Base-by-base conservation (phyloP, 163 green algal species). In the Scenedesmus sp. region DNA sequence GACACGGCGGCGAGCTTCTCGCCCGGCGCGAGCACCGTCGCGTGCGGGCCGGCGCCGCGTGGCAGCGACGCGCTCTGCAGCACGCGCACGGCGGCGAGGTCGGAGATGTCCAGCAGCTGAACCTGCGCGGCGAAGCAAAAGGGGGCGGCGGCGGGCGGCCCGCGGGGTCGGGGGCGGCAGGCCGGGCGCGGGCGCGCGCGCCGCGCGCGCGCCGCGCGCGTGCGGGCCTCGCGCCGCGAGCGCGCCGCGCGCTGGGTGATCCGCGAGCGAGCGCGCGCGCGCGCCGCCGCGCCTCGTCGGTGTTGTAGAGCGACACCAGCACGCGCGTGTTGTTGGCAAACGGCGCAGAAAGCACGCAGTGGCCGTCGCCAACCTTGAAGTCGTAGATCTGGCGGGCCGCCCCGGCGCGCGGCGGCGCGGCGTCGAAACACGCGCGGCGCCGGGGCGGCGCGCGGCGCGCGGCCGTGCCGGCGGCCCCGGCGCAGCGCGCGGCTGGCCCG, bases 261-360 rank as follows among this genome's bases (percentile, higher is more conserved):
- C n/a, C n/a, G n/a, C n/a, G n/a, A n/a, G n/a, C n/a, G n/a, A n/a
- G n/a, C n/a, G n/a, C n/a, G n/a, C n/a, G n/a, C n/a, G n/a, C n/a
- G n/a, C n/a, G n/a, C n/a, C n/a, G 17, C 4, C 62, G 17, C 54
- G 60, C 70, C 70, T 70, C 36, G 56, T 78, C 54, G 18, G 33
- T 39, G 20, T 31, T 60, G 13, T 70, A 78, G 6, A 78, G 10
- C 36, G 54, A 70, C 26, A 58, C 33, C 5, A 78, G 9, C 14
- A 62, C 4, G 5, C 54, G 29, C 22, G 36, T 78, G 18, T n/a
- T 17, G 42, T 67, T 78, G 11, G 47, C 48, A 36, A 77, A 78
- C 3, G 70, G 70, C 14, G 7, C 20, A 22, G 70, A 51, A 20
- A 78, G 34, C 54, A 78, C 70, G 36, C 70, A 78, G 54, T 78